Conservation (phyloP, 257 asterid genomes). For the Parsonsia alboflavescens region DNA sequence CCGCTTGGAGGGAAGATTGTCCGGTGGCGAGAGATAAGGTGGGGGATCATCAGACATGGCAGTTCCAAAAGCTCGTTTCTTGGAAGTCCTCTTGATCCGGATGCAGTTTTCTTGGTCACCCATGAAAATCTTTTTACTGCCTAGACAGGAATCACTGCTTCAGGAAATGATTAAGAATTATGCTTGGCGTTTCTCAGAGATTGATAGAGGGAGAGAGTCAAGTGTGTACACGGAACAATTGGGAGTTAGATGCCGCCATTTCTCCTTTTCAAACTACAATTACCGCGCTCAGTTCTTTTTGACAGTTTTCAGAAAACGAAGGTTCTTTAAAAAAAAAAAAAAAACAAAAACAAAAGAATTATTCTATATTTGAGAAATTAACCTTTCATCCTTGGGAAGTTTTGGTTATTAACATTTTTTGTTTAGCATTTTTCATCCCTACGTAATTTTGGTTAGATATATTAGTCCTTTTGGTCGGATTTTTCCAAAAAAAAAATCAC, state of each 20-base stretch:
- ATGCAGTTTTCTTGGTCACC: constrained; percentile 7
- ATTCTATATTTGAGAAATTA: no score
- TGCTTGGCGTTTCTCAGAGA: background rate
- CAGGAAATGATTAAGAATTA: background rate
- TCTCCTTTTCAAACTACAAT: constrained; percentile 4
- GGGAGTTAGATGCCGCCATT: constrained; percentile 18
- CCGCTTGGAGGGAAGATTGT: constrained; percentile 39
- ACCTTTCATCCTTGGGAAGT: no score
- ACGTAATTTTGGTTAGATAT: no score
- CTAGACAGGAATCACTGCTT: background rate
- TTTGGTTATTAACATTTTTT: no score
- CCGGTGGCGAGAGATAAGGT: constrained; percentile 23
- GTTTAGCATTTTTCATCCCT: no score
- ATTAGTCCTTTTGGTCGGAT: no score
- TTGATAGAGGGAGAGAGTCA: background rate
- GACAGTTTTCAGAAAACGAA: background rate
- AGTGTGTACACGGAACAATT: background rate
- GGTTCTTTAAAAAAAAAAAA: no score
- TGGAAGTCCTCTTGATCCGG: constrained; percentile 24
- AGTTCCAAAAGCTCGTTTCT: constrained; percentile 31
- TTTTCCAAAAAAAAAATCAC: no score
- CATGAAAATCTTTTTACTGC: background rate
- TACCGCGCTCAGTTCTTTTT: background rate
- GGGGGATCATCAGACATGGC: constrained; percentile 3
- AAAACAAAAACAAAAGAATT: no score